Evolutionary conservation across 164 flowering plant genomes (phyloP).

Genomic region (Magnolia changhungtana): DNA sequence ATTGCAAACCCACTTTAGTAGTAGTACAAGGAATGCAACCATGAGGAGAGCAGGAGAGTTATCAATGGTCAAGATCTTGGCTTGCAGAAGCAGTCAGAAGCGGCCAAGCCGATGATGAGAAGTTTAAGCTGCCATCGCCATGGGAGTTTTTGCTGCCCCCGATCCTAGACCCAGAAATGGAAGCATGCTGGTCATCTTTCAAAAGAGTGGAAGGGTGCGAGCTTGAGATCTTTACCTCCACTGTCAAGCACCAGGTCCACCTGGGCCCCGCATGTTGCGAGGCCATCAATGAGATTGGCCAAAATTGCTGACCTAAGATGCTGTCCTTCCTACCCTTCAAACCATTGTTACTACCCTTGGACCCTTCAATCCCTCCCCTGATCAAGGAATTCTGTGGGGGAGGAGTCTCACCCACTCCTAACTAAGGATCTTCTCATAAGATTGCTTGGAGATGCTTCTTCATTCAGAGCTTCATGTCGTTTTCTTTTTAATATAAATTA

Average conservation of each 20-base stretch:
- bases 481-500: not conserved
- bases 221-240: not conserved
- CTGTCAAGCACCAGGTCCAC: not conserved
- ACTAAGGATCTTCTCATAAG: not conserved
- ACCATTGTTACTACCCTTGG: not conserved
- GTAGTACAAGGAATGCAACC: not conserved
- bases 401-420: not conserved
- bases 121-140: too few relatives aligned
- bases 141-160: not conserved
- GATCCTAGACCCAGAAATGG: not conserved
- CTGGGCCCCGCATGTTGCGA: slow-evolving; percentile 8
- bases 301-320: not conserved
- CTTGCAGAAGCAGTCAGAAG: not conserved
- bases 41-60: not conserved
- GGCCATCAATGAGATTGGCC: slow-evolving; percentile 2
- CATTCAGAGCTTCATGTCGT: not conserved
- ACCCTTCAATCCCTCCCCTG: not conserved
- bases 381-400: slow-evolving; percentile 1
- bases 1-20: too few relatives aligned
- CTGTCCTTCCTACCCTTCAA: slow-evolving; percentile 1
- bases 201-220: not conserved
- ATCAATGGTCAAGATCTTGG: not conserved
- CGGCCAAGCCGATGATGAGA: too few relatives aligned
- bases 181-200: not conserved
- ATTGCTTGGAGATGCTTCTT: not conserved